Base-by-base conservation (phyloP, 164 flowering plant genomes). In the Macadamia integrifolia region DNA sequence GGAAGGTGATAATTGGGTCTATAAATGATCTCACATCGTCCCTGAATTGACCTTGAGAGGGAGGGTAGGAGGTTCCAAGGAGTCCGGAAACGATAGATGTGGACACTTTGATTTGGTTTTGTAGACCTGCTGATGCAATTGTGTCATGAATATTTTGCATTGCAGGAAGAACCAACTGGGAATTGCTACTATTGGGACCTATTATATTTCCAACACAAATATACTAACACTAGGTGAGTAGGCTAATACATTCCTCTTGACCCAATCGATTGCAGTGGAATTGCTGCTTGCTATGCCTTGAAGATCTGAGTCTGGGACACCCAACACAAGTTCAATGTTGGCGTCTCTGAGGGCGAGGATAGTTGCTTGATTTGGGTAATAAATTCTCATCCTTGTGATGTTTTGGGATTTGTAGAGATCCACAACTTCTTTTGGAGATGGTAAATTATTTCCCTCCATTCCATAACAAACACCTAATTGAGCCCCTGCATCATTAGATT, bases 151-250 rank as follows among this genome's bases (percentile, higher is more conserved):
- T 56, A 44, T 78, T 74, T 52, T 3, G 29, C 79, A 83, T 76
- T 43, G 87, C 86, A 0, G 77, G 87, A 43, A 81, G 74, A 6
- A 85, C 71, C 18, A 58, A 78, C 4, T 61, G 61, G 0, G 74
- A 82, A 72, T 29, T 66, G 70, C 66, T 56, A 5, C 9, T 9
- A 40, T 62, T 55, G 2, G 81, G 85, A 15, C 71, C 69, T 9
- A 80, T 83, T 66, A 82, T 86, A 44, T 84, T 84, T 7, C 86
- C 84, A 15, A 84, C 88, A 0, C 80, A 78, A 10, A 84, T 79
- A 73, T 82, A 82, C 49, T 74, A 40, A 84, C 80, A 30, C 50
- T 63, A 1, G 82, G 78, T 60, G 52, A 66, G 77, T 65, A 48
- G 58, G 18, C 10, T 31, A 17, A 17, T 9, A 84, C 74, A 46